Evolutionary conservation across 2,329 filamentous ascomycete species (phyloP).

Genomic region (Parafenestella ontariensis): DNA sequence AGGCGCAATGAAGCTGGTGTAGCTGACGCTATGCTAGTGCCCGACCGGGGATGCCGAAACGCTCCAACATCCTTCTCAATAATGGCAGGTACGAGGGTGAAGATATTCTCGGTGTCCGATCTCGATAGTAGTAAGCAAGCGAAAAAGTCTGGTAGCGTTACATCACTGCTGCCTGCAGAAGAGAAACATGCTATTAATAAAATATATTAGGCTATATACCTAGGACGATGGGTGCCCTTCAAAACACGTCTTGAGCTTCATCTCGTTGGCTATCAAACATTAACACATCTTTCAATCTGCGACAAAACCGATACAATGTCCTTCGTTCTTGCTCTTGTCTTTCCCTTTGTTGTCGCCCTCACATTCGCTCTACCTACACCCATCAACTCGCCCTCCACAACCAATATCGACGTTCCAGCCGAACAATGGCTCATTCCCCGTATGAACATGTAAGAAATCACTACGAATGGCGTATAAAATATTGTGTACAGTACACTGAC

Average conservation of each 20-base stretch:
- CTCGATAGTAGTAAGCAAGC: not conserved
- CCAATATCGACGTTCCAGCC: not conserved
- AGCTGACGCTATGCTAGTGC: not conserved
- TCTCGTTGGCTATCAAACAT: not conserved
- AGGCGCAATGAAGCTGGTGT: not conserved
- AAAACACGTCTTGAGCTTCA: not conserved
- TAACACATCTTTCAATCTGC: not conserved
- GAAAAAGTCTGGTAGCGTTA: not conserved
- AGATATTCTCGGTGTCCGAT: not conserved
- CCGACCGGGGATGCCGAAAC: not conserved
- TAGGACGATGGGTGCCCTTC: not conserved
- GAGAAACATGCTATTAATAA: not conserved
- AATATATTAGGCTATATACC: not conserved
- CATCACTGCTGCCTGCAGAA: not conserved
- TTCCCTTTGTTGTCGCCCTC: not conserved
- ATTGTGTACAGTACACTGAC: not conserved
- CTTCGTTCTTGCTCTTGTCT: not conserved
- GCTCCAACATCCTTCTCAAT: not conserved
- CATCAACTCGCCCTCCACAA: not conserved
- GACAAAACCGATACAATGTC: not conserved
- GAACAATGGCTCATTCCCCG: slow-evolving; percentile 29
- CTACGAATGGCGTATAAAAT: not conserved
- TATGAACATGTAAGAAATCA: not conserved
- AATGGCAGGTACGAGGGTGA: not conserved
- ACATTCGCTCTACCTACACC: not conserved